Percentiles rank a stretch among this genome's conserved stretches.
Conservation (phyloP, 345 rosid genomes). For the Sonneratia caseolaris region DNA sequence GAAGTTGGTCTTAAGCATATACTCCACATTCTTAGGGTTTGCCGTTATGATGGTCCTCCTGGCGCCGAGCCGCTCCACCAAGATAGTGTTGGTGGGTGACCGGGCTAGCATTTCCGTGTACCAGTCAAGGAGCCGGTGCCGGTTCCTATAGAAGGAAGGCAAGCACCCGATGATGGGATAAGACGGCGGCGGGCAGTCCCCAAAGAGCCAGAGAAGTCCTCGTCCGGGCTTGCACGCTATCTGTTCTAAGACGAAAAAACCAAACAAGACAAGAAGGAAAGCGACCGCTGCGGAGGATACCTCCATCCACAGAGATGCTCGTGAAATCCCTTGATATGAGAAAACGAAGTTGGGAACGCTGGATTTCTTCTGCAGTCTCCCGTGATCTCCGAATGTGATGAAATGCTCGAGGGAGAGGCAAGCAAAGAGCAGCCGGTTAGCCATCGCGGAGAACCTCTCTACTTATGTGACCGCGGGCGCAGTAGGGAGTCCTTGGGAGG, state of each 20-base stretch:
- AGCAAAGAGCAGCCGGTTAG: no score
- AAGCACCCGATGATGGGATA: conserved; percentile 66
- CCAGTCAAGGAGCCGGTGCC: conserved; percentile 63
- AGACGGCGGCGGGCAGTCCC: conserved; percentile 30
- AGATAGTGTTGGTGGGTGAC: conserved; percentile 49
- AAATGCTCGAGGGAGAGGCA: no score
- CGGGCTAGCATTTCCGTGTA: conserved; percentile 53
- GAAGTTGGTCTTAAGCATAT: conserved; percentile 75
- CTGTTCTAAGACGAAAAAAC: background rate
- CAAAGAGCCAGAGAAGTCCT: conserved; percentile 4
- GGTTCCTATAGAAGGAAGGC: conserved; percentile 55
- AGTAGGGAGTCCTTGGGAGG: no score
- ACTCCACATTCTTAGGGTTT: conserved; percentile 62
- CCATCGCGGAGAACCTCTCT: no score
- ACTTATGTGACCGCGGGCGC: no score
- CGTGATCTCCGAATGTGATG: background rate
- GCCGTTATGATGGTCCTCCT: conserved; percentile 62
- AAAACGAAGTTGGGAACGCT: background rate
- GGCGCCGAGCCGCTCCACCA: conserved; percentile 51
- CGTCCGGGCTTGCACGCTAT: conserved; percentile 5
- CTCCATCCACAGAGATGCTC: background rate
- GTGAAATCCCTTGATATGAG: background rate
- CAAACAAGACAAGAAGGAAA: background rate
- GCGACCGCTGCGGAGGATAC: background rate
- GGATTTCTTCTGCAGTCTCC: background rate